These are phyloP conservation scores for Xylaria curta DNA, from an alignment of 495 filamentous ascomycete genomes.

Conservation along the genomic window DNA sequence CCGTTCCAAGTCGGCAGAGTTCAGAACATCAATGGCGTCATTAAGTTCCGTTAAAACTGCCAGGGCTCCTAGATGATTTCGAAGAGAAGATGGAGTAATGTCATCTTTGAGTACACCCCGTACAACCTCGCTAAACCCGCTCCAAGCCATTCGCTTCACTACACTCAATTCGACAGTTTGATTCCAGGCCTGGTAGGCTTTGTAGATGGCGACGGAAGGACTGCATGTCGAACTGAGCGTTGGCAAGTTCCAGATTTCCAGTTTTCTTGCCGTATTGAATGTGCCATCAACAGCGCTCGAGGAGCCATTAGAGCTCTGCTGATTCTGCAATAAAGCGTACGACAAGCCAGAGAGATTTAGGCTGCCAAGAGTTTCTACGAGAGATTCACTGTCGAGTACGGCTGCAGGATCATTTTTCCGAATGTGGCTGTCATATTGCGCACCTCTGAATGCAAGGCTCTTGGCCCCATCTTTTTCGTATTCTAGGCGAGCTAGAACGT, in stretches of 20 bases:
- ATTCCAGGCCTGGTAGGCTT: slow-evolving; percentile 78
- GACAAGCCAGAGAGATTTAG: slow-evolving; percentile 76
- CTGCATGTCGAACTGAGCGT: slow-evolving; percentile 66
- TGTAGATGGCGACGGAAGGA: slow-evolving; percentile 74
- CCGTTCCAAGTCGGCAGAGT: slow-evolving; percentile 64
- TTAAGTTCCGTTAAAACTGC: slow-evolving; percentile 83
- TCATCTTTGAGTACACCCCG: slow-evolving; percentile 59
- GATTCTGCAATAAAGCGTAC: slow-evolving; percentile 71
- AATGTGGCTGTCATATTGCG: slow-evolving; percentile 87
- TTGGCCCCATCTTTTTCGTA: slow-evolving; percentile 89
- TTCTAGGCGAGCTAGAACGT: slow-evolving; percentile 82
- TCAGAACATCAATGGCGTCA: slow-evolving; percentile 69
- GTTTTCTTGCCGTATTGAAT: slow-evolving; percentile 79
- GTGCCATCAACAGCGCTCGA: slow-evolving; percentile 69
- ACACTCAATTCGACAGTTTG: slow-evolving; percentile 62
- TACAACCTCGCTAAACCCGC: slow-evolving; percentile 70
- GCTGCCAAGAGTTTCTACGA: slow-evolving; percentile 68
- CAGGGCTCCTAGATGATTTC: slow-evolving; percentile 70
- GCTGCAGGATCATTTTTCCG: slow-evolving; percentile 53
- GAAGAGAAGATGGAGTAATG: slow-evolving; percentile 65
- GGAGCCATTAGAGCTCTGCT: slow-evolving; percentile 60
- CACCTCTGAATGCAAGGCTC: slow-evolving; percentile 87
- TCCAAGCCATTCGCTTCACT: slow-evolving; percentile 61
- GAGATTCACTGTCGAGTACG: slow-evolving; percentile 51
- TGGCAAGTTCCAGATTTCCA: slow-evolving; percentile 93